Evolutionary conservation across 2,329 filamentous ascomycete genomes (phyloP).

Genomic region (Diaporthe humulicola): DNA sequence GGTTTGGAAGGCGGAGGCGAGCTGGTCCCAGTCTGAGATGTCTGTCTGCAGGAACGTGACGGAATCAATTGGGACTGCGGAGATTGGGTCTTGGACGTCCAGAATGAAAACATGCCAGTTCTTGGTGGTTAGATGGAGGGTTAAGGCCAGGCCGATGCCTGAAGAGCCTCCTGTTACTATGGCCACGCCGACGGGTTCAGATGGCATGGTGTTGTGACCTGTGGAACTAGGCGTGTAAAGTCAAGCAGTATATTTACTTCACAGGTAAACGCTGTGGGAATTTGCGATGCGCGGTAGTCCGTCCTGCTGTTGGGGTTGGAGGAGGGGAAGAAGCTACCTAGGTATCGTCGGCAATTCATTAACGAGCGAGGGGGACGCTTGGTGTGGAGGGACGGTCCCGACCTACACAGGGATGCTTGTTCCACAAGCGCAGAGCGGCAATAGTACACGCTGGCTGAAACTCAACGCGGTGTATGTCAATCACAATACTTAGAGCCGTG

Average conservation of each 20-base stretch:
- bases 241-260: not conserved
- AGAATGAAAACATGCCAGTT: constrained; percentile 36
- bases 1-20: constrained; percentile 21
- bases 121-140: constrained; percentile 52
- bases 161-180: constrained; percentile 62
- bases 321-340: constrained; percentile 6
- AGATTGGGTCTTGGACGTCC: constrained; percentile 18
- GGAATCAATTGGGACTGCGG: not conserved
- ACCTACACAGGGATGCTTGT: not conserved
- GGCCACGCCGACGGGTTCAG: constrained; percentile 29
- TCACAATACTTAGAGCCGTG: not conserved
- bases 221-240: constrained; percentile 48
- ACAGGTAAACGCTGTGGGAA: not conserved
- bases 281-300: not conserved
- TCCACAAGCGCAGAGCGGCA: not conserved
- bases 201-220: not conserved
- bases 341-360: constrained; percentile 9
- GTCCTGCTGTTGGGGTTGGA: not conserved
- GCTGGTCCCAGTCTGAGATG: constrained; percentile 29
- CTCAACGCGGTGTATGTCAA: too few species aligned
- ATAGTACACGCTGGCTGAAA: not conserved
- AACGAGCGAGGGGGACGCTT: not conserved
- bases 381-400: not conserved
- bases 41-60: constrained; percentile 23
- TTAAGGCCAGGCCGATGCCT: constrained; percentile 60